Evolutionary conservation across 768 basidiomycete species (phyloP).

Genomic region (Phlebiopsis gigantea): DNA sequence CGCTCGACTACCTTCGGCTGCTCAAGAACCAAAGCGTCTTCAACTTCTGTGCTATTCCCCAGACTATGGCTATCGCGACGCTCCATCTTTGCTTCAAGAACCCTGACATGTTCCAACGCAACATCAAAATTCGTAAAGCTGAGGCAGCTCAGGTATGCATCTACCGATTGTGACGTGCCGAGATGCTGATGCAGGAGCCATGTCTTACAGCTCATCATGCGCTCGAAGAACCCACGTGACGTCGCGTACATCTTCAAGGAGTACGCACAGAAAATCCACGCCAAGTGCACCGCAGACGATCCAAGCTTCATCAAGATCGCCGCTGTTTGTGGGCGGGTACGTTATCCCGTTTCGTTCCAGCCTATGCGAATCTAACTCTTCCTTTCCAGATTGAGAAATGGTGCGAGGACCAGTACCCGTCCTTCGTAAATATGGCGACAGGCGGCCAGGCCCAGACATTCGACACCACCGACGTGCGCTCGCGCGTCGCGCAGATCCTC

Average conservation of each 20-base stretch:
- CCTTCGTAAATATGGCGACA: slow-evolving; percentile 56
- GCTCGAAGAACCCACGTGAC: slow-evolving; percentile 86
- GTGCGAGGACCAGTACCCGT: slow-evolving; percentile 91
- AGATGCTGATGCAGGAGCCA: not conserved
- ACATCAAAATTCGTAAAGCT: slow-evolving; percentile 94
- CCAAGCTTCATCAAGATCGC: slow-evolving; percentile 83
- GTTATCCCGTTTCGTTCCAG: slow-evolving; percentile 14
- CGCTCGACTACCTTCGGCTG: slow-evolving; percentile 84
- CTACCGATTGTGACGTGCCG: not conserved
- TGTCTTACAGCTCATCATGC: slow-evolving; percentile 73
- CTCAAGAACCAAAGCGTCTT: slow-evolving; percentile 91
- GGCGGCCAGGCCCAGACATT: slow-evolving; percentile 22
- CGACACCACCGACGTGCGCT: slow-evolving; percentile 52
- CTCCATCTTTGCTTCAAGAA: slow-evolving; percentile 94
- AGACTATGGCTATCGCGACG: slow-evolving; percentile 94
- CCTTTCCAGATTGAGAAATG: slow-evolving; percentile 84
- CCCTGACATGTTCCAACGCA: slow-evolving; percentile 72
- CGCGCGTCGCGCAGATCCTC: slow-evolving; percentile 40
- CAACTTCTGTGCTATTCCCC: slow-evolving; percentile 94
- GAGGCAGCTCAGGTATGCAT: slow-evolving; percentile 71
- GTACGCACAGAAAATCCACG: slow-evolving; percentile 78
- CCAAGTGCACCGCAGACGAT: slow-evolving; percentile 72
- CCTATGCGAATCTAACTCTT: slow-evolving; percentile 8
- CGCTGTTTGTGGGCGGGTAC: slow-evolving; percentile 78
- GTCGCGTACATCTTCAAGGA: slow-evolving; percentile 86